Percentiles rank a stretch among this genome's conserved stretches.
phyloP scores from a whole-genome alignment of 2,329 filamentous ascomycete genomes.

The Curvularia sp. region DNA sequence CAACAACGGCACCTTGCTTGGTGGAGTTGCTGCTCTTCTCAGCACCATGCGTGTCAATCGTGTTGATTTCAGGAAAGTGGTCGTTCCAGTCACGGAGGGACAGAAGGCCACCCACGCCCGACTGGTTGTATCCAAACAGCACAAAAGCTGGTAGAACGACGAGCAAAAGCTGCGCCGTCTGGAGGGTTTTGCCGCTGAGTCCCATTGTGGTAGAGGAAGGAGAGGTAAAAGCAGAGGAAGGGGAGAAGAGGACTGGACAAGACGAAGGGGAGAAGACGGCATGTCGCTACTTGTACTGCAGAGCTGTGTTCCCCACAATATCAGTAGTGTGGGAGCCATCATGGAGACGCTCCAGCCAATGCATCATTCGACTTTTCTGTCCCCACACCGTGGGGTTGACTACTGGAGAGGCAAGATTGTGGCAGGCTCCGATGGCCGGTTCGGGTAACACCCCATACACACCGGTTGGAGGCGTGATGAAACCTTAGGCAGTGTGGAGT shows the following conservation, averaged over 20 bases:
- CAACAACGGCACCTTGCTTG: slow-evolving; percentile 55
- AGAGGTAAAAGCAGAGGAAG: slow-evolving; percentile 3
- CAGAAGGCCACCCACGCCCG: slow-evolving; percentile 58
- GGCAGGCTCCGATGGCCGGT: slow-evolving; percentile 6
- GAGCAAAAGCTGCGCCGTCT: slow-evolving; percentile 45
- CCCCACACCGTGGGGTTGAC: slow-evolving; percentile 25
- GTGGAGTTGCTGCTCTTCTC: slow-evolving; percentile 55
- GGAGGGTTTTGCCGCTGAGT: slow-evolving; percentile 37
- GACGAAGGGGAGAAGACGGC: slow-evolving; percentile 7
- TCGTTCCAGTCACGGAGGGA: slow-evolving; percentile 51
- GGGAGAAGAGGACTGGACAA: slow-evolving; percentile 14
- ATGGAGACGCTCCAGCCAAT: slow-evolving; percentile 9
- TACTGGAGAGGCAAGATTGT: slow-evolving; percentile 8
- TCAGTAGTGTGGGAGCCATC: slow-evolving; percentile 21
- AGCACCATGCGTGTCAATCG: slow-evolving; percentile 52
- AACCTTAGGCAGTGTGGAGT: slow-evolving; percentile 25
- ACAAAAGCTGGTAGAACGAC: slow-evolving; percentile 54
- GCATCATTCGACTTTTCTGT: slow-evolving; percentile 9
- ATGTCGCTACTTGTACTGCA: slow-evolving; percentile 27
- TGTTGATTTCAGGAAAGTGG: slow-evolving; percentile 60
- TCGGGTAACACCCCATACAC: slow-evolving; percentile 10
- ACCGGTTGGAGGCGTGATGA: slow-evolving; percentile 5
- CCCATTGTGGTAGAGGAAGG: slow-evolving; percentile 19
- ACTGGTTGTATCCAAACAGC: slow-evolving; percentile 62
- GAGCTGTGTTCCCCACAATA: slow-evolving; percentile 28